Evolutionary conservation across 2,329 filamentous ascomycete species (phyloP), one percentile per base, ranked within the genome.

Genomic region (Fusarium drepaniforme): DNA sequence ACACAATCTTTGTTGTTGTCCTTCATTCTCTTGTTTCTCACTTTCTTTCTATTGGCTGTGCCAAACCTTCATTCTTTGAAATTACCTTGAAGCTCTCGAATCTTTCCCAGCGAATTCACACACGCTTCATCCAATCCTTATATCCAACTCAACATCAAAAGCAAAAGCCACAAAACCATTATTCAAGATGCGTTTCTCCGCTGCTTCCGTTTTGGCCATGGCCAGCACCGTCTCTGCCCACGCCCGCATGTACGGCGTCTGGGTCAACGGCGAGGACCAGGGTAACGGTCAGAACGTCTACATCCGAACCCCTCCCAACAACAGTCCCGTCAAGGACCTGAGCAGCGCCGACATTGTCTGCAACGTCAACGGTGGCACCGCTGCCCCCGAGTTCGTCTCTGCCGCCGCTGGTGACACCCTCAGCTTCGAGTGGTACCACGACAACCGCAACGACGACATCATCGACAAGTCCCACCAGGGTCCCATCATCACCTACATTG

Each of bases 401-500:
- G 84, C 85, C n/a, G 81, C 84, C 8, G 85, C 85, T 18, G 88
- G 88, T 70, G 86, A 88, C 75, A 84, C 84, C 76, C 74, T 89
- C 67, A 81, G 76, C 70, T 83, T 86, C 76, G 85, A 89, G 80
- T 89, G 87, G 87, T 85, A 85, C 80, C 88, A 89, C 82, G 77
- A 89, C 80, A 83, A 44, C 76, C 84, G 86, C 53, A 76, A 77
- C 69, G 87, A 89, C 80, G 87, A 89, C 78, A 88, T 89, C 82
- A 87, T 90, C 62, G 88, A 83, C 74, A 70, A 78, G n/a, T 87
- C 85, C 57, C 88, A 90, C 83, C 82, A 84, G 80, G 88, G 88
- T 11, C 88, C 88, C 42, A 80, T 90, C 76, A 84, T 88, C 72
- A 88, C 86, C 67, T 90, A 88, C 79, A 86, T 90, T 76, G 86